phyloP scores from a whole-genome alignment of 192 early-diverging fungal species.

The Coemansia sp. region DNA sequence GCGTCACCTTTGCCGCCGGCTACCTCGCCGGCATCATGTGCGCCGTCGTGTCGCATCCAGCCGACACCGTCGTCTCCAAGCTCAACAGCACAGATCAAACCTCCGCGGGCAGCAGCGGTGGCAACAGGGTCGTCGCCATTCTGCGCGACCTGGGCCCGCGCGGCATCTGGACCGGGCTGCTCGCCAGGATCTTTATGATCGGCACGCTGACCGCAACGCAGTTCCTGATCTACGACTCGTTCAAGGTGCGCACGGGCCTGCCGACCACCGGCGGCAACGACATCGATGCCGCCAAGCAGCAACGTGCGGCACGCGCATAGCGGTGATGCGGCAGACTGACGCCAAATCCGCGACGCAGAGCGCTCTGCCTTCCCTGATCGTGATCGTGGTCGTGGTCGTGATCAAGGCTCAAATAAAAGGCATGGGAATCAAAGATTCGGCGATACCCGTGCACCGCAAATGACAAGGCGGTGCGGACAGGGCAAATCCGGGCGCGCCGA shows the following conservation, averaged over 20 bases:
- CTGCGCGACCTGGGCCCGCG: conserved; percentile 51
- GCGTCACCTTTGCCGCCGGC: conserved; percentile 71
- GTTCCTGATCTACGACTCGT: conserved; percentile 73
- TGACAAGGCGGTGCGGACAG: too few relatives aligned
- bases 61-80: conserved; percentile 68
- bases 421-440: too few relatives aligned
- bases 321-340: too few relatives aligned
- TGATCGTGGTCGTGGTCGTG: too few relatives aligned
- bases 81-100: too few relatives aligned
- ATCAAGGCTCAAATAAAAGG: too few relatives aligned
- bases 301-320: too few relatives aligned
- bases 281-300: not conserved
- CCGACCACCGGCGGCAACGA: conserved; percentile 52
- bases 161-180: conserved; percentile 70
- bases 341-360: too few relatives aligned
- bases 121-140: conserved; percentile 13
- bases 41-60: conserved; percentile 82
- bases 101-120: conserved; percentile 17
- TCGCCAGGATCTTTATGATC: conserved; percentile 80
- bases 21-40: conserved; percentile 76
- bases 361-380: too few relatives aligned
- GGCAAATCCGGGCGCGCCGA: not conserved
- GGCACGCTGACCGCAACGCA: conserved; percentile 77
- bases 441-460: too few relatives aligned
- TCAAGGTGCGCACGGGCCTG: conserved; percentile 60